Percentiles rank a stretch among this genome's conserved stretches.
Conservation (phyloP, 768 basidiomycete species). For the Saitozyma sp. region DNA sequence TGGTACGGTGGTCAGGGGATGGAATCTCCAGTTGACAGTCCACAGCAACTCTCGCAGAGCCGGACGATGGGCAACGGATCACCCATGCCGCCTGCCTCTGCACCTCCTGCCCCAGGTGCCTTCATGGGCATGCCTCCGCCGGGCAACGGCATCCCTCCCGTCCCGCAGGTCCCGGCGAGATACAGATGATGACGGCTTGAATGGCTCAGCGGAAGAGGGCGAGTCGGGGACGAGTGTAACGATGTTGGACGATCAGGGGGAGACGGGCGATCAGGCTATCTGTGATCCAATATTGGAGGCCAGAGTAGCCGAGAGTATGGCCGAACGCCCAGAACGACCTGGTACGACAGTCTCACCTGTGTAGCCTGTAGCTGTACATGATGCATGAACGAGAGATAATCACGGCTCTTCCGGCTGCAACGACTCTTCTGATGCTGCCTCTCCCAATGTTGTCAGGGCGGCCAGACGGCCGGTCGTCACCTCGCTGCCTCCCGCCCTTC, state of each 20-base stretch:
- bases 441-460: not conserved
- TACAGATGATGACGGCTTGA: not conserved
- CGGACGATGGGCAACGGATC: not conserved
- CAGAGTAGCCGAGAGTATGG: too few species aligned
- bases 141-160: not conserved
- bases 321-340: too few species aligned
- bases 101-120: slow-evolving; percentile 1
- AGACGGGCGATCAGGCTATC: too few species aligned
- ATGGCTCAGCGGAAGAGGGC: too few species aligned
- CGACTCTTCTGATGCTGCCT: not conserved
- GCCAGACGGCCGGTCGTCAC: too few species aligned
- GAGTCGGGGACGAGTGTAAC: not conserved
- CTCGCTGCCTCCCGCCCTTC: too few species aligned
- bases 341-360: too few species aligned
- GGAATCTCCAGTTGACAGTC: not conserved
- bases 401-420: too few species aligned
- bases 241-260: not conserved
- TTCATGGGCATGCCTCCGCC: slow-evolving; percentile 14
- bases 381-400: too few species aligned
- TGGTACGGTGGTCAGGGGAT: not conserved
- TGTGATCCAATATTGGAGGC: too few species aligned
- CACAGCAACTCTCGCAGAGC: slow-evolving; percentile 6
- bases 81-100: slow-evolving; percentile 4
- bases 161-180: slow-evolving; percentile 2
- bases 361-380: too few species aligned